Evolutionary conservation across 208 protist species (phyloP).

Genomic region (Acanthamoeba lenticulata): DNA sequence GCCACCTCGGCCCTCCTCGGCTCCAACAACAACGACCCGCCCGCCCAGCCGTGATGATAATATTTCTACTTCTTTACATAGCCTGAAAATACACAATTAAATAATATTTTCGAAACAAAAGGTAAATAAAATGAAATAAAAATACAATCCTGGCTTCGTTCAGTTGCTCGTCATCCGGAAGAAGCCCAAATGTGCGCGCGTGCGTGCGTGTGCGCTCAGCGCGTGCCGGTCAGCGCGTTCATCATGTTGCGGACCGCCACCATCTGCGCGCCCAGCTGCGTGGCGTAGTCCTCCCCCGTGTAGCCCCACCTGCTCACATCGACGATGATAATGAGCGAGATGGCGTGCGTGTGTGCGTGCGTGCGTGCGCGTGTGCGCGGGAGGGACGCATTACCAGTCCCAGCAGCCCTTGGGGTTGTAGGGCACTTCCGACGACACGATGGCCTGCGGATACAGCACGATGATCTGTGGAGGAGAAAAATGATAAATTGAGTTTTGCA

Average conservation of each 20-base stretch:
- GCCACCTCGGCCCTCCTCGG: background rate
- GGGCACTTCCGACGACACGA: background rate
- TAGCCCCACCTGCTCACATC: slow-evolving; percentile 17
- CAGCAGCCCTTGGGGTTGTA: slow-evolving; percentile 73
- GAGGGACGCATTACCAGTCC: slow-evolving; percentile 62
- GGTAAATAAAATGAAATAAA: background rate
- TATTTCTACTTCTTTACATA: background rate
- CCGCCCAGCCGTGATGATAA: background rate
- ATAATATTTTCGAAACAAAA: no score
- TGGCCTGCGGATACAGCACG: slow-evolving; percentile 72
- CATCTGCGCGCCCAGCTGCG: background rate
- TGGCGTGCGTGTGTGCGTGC: no score
- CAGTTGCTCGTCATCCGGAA: background rate
- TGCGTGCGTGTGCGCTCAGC: background rate
- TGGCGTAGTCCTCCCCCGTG: slow-evolving; percentile 29
- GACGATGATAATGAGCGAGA: no score
- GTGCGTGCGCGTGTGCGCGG: no score
- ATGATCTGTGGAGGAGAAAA: background rate
- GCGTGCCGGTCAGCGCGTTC: background rate
- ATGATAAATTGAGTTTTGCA: background rate
- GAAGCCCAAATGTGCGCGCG: no score
- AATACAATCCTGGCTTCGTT: background rate
- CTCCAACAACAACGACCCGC: background rate
- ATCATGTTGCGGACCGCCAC: background rate
- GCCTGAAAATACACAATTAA: no score